Evolutionary conservation across 2,329 filamentous ascomycete genomes (phyloP), one percentile per base, ranked within the genome.

Genomic region (Fusarium armeniacum): DNA sequence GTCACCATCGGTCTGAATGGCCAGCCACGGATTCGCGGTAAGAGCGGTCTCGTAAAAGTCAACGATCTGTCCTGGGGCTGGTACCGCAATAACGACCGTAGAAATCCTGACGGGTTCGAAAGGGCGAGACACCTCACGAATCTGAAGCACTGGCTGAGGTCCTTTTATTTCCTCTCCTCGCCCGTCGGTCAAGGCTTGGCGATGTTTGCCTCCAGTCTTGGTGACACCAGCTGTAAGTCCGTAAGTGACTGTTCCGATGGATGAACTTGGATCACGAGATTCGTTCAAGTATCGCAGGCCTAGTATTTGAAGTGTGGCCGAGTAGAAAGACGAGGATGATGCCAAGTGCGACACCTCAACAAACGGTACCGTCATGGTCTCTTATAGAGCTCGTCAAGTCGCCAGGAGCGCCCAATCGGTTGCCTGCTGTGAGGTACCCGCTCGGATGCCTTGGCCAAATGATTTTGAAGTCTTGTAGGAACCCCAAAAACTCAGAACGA

Each of bases 321-420:
- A 87, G 80, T 93, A 97, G 83, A 97, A 97, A 10, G 93, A 96
- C 51, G 91, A 89, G 5, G 93, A 92, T 36, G 90, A 89, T 57
- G 93, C 88, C 56, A 97, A 88, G 79, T 94, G 90, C 65, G 89
- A 90, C 76, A 97, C 93, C 76, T 88, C 83, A 70, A 89, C 76
- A 69, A 83, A 83, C 50, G 87, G 86, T 67, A 85, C 76, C 78
- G 82, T 82, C 70, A 78, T 77, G 55, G 47, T 71, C 55, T 64
- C 69, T 62, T 70, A 63, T 67, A 75, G 49, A 65, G 51, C 54
- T 52, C 41, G 47, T 61, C 38, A 55, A 65, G 51, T 58, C 59
- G 62, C 61, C 65, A 60, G 62, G 58, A 60, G 58, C 58, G 47
- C 60, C 68, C 58, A 63, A 58, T 59, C 64, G 72, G 71, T 51